Percentiles rank a stretch among this genome's conserved stretches.
These are phyloP conservation scores for Naumovozyma castellii DNA, from an alignment of 805 yeast species.

Conservation along the genomic window DNA sequence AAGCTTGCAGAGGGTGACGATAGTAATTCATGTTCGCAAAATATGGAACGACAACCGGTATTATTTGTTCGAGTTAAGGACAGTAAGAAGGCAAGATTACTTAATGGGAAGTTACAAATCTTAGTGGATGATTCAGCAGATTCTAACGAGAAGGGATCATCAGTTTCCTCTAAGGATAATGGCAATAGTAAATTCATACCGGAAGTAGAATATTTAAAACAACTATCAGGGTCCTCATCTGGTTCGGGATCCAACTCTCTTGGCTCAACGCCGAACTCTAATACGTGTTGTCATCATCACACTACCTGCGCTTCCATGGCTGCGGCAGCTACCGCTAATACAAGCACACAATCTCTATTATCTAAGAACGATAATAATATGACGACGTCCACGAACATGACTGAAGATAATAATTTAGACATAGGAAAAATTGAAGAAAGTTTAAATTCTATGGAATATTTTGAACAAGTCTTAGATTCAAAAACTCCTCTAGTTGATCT, in stretches of 20 bases:
- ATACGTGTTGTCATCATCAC: neutral
- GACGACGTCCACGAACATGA: too few species aligned
- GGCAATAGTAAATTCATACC: neutral
- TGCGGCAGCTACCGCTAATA: neutral
- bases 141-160: neutral
- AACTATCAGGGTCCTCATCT: neutral
- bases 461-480: neutral
- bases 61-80: slow-evolving; percentile 21
- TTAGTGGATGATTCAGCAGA: slow-evolving; percentile 12
- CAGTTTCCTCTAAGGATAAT: neutral
- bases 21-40: slow-evolving; percentile 9
- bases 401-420: neutral
- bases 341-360: neutral
- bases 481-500: slow-evolving; percentile 16
- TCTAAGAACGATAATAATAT: neutral
- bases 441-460: neutral
- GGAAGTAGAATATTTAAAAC: neutral
- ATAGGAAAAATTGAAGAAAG: neutral
- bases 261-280: neutral
- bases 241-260: neutral
- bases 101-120: slow-evolving; percentile 24
- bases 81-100: slow-evolving; percentile 21
- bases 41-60: slow-evolving; percentile 25
- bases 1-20: slow-evolving; percentile 6
- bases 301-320: too few species aligned